These are phyloP conservation scores for Leccinum obscurum DNA, from an alignment of 768 basidiomycete species.

Conservation along the genomic window DNA sequence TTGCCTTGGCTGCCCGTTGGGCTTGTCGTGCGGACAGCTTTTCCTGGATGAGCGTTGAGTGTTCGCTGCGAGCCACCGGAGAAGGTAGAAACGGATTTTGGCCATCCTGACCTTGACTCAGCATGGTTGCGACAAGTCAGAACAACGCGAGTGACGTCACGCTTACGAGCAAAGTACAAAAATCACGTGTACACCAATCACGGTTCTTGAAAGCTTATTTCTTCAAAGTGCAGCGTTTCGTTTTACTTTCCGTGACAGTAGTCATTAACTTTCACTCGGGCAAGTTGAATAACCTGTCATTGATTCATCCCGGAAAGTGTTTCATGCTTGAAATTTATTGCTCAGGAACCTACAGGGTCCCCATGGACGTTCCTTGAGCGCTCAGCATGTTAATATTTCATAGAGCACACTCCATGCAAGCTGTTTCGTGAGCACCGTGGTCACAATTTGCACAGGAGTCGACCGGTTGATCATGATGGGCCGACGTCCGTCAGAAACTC, in stretches of 20 bases:
- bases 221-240: not conserved
- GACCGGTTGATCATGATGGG: too few relatives aligned
- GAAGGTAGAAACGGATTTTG: not conserved
- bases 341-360: not conserved
- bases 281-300: too few relatives aligned
- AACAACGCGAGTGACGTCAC: not conserved
- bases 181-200: not conserved
- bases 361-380: not conserved
- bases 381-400: not conserved
- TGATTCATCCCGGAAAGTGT: too few relatives aligned
- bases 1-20: constrained; percentile 19
- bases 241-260: not conserved
- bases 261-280: not conserved
- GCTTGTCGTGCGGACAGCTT: constrained; percentile 11
- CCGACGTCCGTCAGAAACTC: too few relatives aligned
- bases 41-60: constrained; percentile 3
- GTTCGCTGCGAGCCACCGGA: not conserved
- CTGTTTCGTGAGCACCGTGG: too few relatives aligned
- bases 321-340: not conserved
- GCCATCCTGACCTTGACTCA: not conserved
- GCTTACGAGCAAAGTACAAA: not conserved
- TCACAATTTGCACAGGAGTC: too few relatives aligned
- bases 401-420: not conserved
- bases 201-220: not conserved
- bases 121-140: not conserved